Percentiles rank a stretch among this genome's conserved stretches.
Evolutionary conservation across 768 basidiomycete species (phyloP).

Genomic region (Pleurotus giganteus): DNA sequence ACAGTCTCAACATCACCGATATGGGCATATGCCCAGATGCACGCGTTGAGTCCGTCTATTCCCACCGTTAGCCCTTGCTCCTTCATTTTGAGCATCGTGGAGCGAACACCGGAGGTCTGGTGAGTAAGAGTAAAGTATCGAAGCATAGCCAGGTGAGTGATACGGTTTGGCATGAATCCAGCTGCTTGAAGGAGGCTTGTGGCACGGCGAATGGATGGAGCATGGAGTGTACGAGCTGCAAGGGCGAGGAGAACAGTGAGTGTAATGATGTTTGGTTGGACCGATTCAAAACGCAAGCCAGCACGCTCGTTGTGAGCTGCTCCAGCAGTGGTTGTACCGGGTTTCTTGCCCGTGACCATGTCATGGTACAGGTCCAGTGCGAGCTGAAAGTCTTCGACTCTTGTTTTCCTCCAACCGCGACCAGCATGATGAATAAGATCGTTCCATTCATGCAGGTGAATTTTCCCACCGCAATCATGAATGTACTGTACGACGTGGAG

Average conservation of each 20-base stretch:
- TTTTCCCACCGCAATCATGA: constrained; percentile 47
- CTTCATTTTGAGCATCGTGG: constrained; percentile 51
- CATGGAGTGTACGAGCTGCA: constrained; percentile 51
- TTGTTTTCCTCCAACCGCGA: constrained; percentile 60
- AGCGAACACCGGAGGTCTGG: constrained; percentile 53
- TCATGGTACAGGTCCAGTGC: constrained; percentile 62
- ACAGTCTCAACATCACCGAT: constrained; percentile 55
- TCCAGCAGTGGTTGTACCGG: constrained; percentile 31
- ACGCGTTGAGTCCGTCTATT: constrained; percentile 66
- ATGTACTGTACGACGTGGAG: constrained; percentile 65
- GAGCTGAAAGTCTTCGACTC: constrained; percentile 53
- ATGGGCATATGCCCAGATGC: constrained; percentile 65
- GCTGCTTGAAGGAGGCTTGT: constrained; percentile 52
- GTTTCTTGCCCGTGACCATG: constrained; percentile 45
- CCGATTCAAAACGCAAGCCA: constrained; percentile 12
- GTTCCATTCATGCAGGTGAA: constrained; percentile 76
- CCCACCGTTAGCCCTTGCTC: constrained; percentile 51
- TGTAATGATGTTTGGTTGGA: constrained; percentile 64
- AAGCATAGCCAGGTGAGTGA: constrained; percentile 61
- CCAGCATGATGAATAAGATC: constrained; percentile 66
- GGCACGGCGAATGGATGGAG: constrained; percentile 47
- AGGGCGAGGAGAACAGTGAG: constrained; percentile 66
- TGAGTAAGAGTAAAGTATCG: constrained; percentile 48
- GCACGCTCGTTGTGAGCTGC: background rate
- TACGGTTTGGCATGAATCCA: constrained; percentile 53